Percentiles rank a stretch among this genome's conserved stretches.
These are phyloP conservation scores for Xylariales sp. DNA, from an alignment of 2,329 filamentous ascomycete genomes.

Conservation along the genomic window DNA sequence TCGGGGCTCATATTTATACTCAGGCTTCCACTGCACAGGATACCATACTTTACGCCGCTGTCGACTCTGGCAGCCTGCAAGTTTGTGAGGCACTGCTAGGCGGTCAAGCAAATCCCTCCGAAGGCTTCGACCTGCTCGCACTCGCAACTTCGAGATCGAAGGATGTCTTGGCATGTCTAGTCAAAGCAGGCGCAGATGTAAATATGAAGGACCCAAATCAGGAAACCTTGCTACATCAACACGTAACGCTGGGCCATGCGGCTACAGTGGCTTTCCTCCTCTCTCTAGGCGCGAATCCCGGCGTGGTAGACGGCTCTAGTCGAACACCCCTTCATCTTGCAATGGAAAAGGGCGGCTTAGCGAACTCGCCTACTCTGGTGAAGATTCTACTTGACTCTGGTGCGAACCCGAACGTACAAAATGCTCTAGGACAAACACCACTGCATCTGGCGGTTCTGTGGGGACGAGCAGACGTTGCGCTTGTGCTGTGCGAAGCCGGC, in stretches of 20 bases:
- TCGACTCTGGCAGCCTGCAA: conserved; percentile 5
- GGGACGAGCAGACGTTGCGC: conserved; percentile 11
- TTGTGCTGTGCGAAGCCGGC: conserved; percentile 6
- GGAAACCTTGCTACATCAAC: conserved; percentile 9
- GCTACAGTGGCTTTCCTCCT: conserved; percentile 10
- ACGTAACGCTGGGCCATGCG: conserved; percentile 2
- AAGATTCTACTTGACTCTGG: conserved; percentile 8
- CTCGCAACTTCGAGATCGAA: conserved; percentile 1
- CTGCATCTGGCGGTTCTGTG: conserved; percentile 15
- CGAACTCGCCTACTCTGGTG: conserved; percentile 5
- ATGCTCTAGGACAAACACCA: conserved; percentile 13
- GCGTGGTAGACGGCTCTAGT: background rate
- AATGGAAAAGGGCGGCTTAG: conserved; percentile 3
- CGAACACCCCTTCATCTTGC: conserved; percentile 9
- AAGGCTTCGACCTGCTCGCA: conserved; percentile 5
- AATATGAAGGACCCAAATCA: conserved; percentile 5
- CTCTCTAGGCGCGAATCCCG: conserved; percentile 7
- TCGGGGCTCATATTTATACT: conserved; percentile 9
- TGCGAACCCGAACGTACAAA: conserved; percentile 11
- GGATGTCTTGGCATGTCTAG: conserved; percentile 7
- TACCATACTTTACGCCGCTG: conserved; percentile 11
- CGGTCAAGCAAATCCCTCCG: conserved; percentile 8
- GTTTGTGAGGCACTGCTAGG: conserved; percentile 7
- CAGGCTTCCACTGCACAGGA: conserved; percentile 7
- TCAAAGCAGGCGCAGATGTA: conserved; percentile 9